A percentile compares a stretch with the other conserved stretches of the same genome.
These are phyloP conservation scores for Neonectria ditissima DNA, from an alignment of 2,329 filamentous ascomycete genomes.

Conservation along the genomic window DNA sequence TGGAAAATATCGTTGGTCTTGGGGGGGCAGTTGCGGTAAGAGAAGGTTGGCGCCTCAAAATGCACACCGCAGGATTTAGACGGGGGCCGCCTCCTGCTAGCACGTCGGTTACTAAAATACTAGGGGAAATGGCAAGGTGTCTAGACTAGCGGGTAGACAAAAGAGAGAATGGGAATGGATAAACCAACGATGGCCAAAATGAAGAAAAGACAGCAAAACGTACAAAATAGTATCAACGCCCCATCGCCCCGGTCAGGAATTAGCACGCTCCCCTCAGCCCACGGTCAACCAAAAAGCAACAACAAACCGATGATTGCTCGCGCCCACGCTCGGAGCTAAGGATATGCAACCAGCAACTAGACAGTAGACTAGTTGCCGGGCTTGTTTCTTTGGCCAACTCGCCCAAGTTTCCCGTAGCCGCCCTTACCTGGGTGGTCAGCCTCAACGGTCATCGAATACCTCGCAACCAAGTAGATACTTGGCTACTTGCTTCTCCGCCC, in stretches of 20 bases:
- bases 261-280: background rate
- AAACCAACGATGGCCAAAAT: too few species aligned
- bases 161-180: too few species aligned
- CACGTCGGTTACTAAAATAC: too few species aligned
- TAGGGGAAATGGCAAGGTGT: too few species aligned
- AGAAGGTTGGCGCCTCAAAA: too few species aligned
- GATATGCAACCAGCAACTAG: conserved; percentile 13
- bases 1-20: too few species aligned
- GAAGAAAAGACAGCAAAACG: background rate
- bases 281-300: conserved; percentile 9
- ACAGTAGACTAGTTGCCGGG: conserved; percentile 2
- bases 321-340: conserved; percentile 7
- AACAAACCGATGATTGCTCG: background rate
- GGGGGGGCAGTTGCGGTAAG: too few species aligned
- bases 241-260: background rate
- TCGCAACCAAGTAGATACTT: background rate
- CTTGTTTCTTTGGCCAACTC: background rate
- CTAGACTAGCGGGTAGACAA: too few species aligned
- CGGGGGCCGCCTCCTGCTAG: too few species aligned
- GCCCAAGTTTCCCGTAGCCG: background rate
- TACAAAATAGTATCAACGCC: background rate
- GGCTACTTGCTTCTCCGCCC: background rate
- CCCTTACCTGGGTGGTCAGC: background rate
- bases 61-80: too few species aligned
- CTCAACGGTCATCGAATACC: too few species aligned